phyloP scores from a whole-genome alignment of 495 filamentous ascomycete genomes.

The Clohesyomyces aquaticus region DNA sequence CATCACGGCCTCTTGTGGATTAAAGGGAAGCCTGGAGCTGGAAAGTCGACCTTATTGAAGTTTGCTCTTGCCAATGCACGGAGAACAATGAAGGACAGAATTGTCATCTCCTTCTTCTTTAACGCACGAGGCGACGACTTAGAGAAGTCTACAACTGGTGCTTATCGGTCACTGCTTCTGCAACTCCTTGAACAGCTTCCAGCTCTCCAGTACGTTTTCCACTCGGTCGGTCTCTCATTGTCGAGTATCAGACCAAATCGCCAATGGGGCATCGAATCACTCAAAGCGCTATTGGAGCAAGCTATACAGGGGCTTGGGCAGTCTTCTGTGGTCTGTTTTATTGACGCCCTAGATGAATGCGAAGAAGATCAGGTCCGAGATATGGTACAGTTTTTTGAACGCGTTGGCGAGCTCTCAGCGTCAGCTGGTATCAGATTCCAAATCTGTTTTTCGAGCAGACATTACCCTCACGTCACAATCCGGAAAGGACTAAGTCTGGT shows the following conservation, averaged over 20 bases:
- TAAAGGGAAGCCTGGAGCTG: slow-evolving; percentile 20
- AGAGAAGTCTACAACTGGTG: slow-evolving; percentile 31
- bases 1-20: slow-evolving; percentile 37
- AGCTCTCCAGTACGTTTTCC: slow-evolving; percentile 10
- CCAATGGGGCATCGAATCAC: slow-evolving; percentile 21
- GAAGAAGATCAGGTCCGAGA: slow-evolving; percentile 21
- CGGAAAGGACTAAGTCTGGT: slow-evolving; percentile 43
- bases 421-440: slow-evolving; percentile 17
- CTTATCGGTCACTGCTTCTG: slow-evolving; percentile 27
- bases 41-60: slow-evolving; percentile 44
- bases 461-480: slow-evolving; percentile 55
- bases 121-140: slow-evolving; percentile 45
- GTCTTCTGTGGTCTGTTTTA: slow-evolving; percentile 18
- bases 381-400: slow-evolving; percentile 29
- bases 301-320: slow-evolving; percentile 17
- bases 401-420: slow-evolving; percentile 9
- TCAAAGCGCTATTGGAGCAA: slow-evolving; percentile 14
- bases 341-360: slow-evolving; percentile 38
- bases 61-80: slow-evolving; percentile 8
- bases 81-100: slow-evolving; percentile 22
- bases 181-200: slow-evolving; percentile 30
- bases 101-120: slow-evolving; percentile 50
- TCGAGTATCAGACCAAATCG: slow-evolving; percentile 13
- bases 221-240: slow-evolving; percentile 18
- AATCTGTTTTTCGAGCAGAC: slow-evolving; percentile 56